Evolutionary conservation across 2,329 filamentous ascomycete genomes (phyloP).

Genomic region (Venturia nashicola): DNA sequence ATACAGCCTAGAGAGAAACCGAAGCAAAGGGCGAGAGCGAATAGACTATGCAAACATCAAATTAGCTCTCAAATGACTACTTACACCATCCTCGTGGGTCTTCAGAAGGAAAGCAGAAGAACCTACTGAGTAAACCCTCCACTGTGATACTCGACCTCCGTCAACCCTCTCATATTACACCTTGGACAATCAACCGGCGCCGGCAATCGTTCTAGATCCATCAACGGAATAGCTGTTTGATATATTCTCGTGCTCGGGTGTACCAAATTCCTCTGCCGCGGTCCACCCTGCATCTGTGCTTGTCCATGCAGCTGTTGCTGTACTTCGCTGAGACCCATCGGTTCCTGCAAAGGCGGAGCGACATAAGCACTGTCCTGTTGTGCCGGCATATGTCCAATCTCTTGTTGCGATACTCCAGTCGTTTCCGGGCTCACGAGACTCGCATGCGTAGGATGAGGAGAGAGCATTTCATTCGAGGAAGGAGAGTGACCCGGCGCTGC

Average conservation of each 20-base stretch:
- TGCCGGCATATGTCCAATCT: neutral
- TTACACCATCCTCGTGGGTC: too few relatives aligned
- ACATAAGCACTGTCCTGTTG: neutral
- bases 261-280: neutral
- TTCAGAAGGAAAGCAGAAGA: neutral
- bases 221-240: neutral
- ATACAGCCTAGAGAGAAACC: neutral
- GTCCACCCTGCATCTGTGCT: neutral
- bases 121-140: neutral
- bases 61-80: neutral
- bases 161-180: neutral
- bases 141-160: neutral
- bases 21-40: neutral
- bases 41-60: neutral
- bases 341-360: neutral
- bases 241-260: neutral
- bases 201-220: neutral
- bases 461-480: neutral
- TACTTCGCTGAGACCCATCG: neutral
- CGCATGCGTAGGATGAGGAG: neutral
- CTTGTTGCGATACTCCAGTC: neutral
- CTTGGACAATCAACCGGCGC: neutral
- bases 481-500: neutral
- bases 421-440: neutral
- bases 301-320: neutral